A percentile compares a stretch with the other conserved stretches of the same genome.
phyloP scores from a whole-genome alignment of 2,329 filamentous ascomycete species.

The Pseudogymnoascus sp. region DNA sequence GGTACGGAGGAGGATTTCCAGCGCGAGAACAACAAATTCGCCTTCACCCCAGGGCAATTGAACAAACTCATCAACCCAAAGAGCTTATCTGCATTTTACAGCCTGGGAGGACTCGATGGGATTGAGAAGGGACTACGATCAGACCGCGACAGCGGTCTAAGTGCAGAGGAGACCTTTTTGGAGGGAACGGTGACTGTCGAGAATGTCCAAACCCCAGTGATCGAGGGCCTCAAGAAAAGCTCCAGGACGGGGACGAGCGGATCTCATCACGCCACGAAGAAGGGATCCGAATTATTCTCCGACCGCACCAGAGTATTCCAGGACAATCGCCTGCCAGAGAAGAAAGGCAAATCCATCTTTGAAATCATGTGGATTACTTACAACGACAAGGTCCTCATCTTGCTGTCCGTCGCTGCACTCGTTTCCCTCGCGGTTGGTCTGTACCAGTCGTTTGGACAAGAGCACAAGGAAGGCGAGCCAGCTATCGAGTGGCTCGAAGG shows the following conservation, averaged over 20 bases:
- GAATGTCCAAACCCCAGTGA: slow-evolving; percentile 33
- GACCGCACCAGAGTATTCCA: slow-evolving; percentile 65
- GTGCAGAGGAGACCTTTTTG: slow-evolving; percentile 56
- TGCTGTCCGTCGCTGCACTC: slow-evolving; percentile 61
- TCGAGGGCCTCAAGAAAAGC: slow-evolving; percentile 11
- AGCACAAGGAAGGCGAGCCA: slow-evolving; percentile 38
- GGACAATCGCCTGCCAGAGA: slow-evolving; percentile 58
- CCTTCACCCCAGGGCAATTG: slow-evolving; percentile 63
- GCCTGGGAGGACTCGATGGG: slow-evolving; percentile 63
- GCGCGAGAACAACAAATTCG: slow-evolving; percentile 60
- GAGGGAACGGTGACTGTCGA: slow-evolving; percentile 61
- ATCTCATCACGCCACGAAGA: slow-evolving; percentile 1
- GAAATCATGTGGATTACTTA: slow-evolving; percentile 71
- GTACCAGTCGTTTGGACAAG: slow-evolving; percentile 57
- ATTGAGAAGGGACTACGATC: slow-evolving; percentile 66
- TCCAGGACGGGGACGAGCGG: background rate
- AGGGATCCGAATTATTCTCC: slow-evolving; percentile 31
- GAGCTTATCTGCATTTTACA: slow-evolving; percentile 64
- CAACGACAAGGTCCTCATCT: slow-evolving; percentile 71
- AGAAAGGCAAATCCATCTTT: slow-evolving; percentile 60
- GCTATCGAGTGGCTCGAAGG: slow-evolving; percentile 75
- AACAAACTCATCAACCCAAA: slow-evolving; percentile 76
- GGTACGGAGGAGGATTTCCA: slow-evolving; percentile 63
- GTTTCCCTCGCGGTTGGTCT: slow-evolving; percentile 68
- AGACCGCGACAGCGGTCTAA: slow-evolving; percentile 55